Base-by-base conservation (phyloP, 805 yeast genomes). In the Teunomyces barrocoloradensis region DNA sequence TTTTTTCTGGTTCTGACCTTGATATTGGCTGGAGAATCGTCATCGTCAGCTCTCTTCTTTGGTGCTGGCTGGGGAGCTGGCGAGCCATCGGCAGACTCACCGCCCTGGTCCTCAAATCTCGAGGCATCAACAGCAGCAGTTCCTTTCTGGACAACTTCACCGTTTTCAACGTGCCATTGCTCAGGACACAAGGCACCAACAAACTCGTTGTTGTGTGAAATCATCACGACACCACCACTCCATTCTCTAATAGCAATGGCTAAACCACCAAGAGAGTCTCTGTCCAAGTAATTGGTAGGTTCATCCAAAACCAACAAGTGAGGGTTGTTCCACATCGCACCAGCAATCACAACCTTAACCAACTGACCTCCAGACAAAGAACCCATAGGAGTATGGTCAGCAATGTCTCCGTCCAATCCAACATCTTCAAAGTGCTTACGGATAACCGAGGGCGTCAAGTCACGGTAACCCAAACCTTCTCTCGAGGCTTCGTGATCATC, bases 311-410 rank as follows among this genome's bases (percentile, higher is more conserved):
- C 99, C 54, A 92, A 80, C 69, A 92, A 80, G 69, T 92, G 99
- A 15, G 99, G 99, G 66, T 92, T 94, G 73, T 94, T 92, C 99
- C 99, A 92, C 94, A 92, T 92, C 54, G 98, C 97, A 72, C 98
- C 99, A 11, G 98, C 98, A 74, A 92, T 92, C 51, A 92, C 99
- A 53, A 92, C 98, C 72, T 92, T 92, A 51, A 92, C 99, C 66
- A 92, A 80, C 75, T 92, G 99, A 61, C 99, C 99, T 66, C 99
- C 99, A 21, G 97, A 90, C 54, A 92, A 77, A 5, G 96, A 89
- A 20, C 98, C 97, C 80, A 92, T 75, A 45, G 97, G 97, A 15
- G 97, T 92, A 69, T 92, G 98, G 69, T 94, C 97, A 33, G 98
- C 98, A 73, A 92, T 91, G 63, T 92, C 99, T 57, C 97, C 95